phyloP scores from a whole-genome alignment of 306 rosid genomes.

The Vicia sativa region DNA sequence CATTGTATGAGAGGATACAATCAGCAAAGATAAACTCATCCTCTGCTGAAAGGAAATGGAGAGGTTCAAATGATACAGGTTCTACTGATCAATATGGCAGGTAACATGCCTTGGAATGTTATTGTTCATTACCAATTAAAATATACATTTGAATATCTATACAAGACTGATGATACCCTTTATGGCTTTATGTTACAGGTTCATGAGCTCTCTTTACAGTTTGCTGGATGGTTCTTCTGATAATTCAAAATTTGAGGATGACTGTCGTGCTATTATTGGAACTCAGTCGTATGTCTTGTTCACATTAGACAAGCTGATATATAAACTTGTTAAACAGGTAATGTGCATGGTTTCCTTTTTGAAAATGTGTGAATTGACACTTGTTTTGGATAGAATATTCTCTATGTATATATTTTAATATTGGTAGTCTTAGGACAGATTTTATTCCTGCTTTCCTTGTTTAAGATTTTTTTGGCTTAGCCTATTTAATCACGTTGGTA shows the following conservation, averaged over 20 bases:
- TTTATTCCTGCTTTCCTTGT: background rate
- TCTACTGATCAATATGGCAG: slow-evolving; percentile 83
- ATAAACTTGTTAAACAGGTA: slow-evolving; percentile 97
- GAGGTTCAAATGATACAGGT: slow-evolving; percentile 68
- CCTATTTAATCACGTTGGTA: background rate
- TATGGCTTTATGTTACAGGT: slow-evolving; percentile 56
- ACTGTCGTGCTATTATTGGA: slow-evolving; percentile 95
- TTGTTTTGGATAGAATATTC: slow-evolving; percentile 1
- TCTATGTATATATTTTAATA: background rate
- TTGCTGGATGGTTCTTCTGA: slow-evolving; percentile 97
- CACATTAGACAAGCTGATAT: slow-evolving; percentile 94
- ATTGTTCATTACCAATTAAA: slow-evolving; percentile 24
- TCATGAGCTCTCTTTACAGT: slow-evolving; percentile 90
- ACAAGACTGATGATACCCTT: slow-evolving; percentile 29
- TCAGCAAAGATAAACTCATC: slow-evolving; percentile 93
- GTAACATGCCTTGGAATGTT: slow-evolving; percentile 43
- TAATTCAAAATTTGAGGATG: slow-evolving; percentile 96
- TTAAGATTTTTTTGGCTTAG: background rate
- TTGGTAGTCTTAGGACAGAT: background rate
- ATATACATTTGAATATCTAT: slow-evolving; percentile 21
- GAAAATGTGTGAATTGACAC: background rate
- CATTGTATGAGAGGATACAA: slow-evolving; percentile 84
- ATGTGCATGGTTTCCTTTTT: slow-evolving; percentile 10
- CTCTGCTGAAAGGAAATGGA: slow-evolving; percentile 90
- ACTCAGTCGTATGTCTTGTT: slow-evolving; percentile 92